phyloP scores from a whole-genome alignment of 371 early-diverging fungal genomes.

The Capillidium rhysosporum region DNA sequence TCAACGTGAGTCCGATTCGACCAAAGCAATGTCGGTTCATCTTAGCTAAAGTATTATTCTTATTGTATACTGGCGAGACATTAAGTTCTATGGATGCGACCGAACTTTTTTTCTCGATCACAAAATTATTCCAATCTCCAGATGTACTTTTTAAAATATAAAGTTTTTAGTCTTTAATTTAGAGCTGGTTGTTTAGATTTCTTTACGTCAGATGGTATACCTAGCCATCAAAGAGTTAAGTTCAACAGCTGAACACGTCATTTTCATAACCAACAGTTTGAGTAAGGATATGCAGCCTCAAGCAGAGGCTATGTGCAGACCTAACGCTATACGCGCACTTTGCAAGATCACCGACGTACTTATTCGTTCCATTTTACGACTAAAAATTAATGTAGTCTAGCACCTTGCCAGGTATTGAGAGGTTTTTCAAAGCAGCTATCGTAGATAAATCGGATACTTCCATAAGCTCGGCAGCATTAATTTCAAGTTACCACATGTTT shows the following conservation, averaged over 20 bases:
- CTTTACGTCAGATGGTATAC: conserved; percentile 90
- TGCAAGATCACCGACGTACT: conserved; percentile 86
- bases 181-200: conserved; percentile 22
- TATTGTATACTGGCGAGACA: conserved; percentile 74
- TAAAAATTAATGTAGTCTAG: conserved; percentile 31
- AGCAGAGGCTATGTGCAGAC: conserved; percentile 69
- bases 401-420: conserved; percentile 88
- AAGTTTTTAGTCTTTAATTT: neutral
- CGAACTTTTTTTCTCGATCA: conserved; percentile 90
- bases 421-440: conserved; percentile 90
- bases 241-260: conserved; percentile 81
- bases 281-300: conserved; percentile 94
- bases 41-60: conserved; percentile 80
- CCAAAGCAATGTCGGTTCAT: conserved; percentile 81
- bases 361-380: neutral
- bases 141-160: conserved; percentile 57
- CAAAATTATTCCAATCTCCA: conserved; percentile 89
- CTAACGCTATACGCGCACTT: conserved; percentile 89
- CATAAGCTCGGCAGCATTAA: conserved; percentile 82
- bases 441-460: conserved; percentile 75
- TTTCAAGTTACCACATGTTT: conserved; percentile 78
- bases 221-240: conserved; percentile 91
- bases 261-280: conserved; percentile 89
- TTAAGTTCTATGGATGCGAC: conserved; percentile 88
- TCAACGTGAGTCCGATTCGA: conserved; percentile 91